Evolutionary conservation across 257 asterid genomes (phyloP), one percentile per base, ranked within the genome.

Genomic region (Capsicum baccatum): DNA sequence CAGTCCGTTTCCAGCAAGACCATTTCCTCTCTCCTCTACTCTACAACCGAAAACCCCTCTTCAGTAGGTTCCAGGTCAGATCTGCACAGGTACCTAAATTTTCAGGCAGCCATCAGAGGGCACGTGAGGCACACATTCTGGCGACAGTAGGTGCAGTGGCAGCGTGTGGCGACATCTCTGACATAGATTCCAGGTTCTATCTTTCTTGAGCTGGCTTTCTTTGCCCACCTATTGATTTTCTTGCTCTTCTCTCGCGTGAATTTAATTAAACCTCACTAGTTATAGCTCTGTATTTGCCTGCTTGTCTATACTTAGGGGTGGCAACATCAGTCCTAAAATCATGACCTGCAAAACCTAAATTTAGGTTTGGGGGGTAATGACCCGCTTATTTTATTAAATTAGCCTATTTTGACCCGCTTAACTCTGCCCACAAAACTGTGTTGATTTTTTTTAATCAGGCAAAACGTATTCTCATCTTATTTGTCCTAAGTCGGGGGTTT

Each of bases 111-210:
- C 48, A 12, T 6, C 48, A 1, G 48, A 66, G 73, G 47, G 15
- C 70, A 6, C 7, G 44, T 26, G 70, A 26, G 70, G 44, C 35
- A 64, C 44, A 64, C 37, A 10, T 35, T 10, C 5, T 10, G 8
- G 48, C 9, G n/a, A 66, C 13, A 35, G 10, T 19, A 66, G 48
- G 48, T 6, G 73, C 48, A 3, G 73, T 33, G 73, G 73, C 73
- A 66, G 73, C 73, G 6, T 66, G 48, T 66, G 73, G 73, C 19
- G 11, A 66, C 73, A 35, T 66, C 48, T 66, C 42, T 66, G 73
- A 66, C 73, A 1, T 35, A 66, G 11, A 66, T 66, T 66, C 48
- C 47, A 66, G 17, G 73, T 66, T 66, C 73, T 66, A 66, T 66
- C 73, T 66, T 66, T 66, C 73, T 35, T 66, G 48, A 66, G 47